phyloP scores from a whole-genome alignment of 805 yeast genomes.

The Candida schatavii region DNA sequence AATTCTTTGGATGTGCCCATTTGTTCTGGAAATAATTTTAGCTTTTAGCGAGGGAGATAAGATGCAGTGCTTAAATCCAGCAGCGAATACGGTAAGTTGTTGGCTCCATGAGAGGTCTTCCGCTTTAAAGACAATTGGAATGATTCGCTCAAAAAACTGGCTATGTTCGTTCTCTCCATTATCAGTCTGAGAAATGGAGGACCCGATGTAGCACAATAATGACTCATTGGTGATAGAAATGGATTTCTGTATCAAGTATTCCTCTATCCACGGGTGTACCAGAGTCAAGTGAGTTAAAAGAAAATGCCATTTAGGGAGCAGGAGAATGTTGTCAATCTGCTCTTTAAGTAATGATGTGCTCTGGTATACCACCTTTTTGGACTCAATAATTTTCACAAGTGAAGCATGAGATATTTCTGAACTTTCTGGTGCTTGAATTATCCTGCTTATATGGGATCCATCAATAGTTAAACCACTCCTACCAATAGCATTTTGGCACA shows the following conservation, averaged over 20 bases:
- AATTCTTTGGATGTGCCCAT: background rate
- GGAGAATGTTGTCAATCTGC: conserved; percentile 8
- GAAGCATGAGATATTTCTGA: background rate
- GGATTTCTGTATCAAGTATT: conserved; percentile 10
- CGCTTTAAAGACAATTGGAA: conserved; percentile 13
- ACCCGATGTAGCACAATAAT: conserved; percentile 18
- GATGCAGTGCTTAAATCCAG: background rate
- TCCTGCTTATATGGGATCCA: background rate
- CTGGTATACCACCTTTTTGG: background rate
- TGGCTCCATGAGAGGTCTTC: conserved; percentile 13
- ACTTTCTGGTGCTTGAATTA: background rate
- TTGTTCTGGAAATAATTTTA: background rate
- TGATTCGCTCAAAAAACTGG: conserved; percentile 9
- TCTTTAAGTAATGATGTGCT: background rate
- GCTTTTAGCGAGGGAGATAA: background rate
- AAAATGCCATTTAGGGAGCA: conserved; percentile 8
- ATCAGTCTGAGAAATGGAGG: conserved; percentile 8
- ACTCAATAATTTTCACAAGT: background rate
- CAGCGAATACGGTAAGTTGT: background rate
- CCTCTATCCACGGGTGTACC: background rate
- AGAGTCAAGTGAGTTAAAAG: conserved; percentile 9
- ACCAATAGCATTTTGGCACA: conserved; percentile 3
- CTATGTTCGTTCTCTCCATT: background rate
- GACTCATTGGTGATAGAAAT: conserved; percentile 12
- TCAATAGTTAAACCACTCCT: conserved; percentile 4